A percentile compares a stretch with the other conserved stretches of the same genome.
Evolutionary conservation across 306 rosid genomes (phyloP).

Genomic region (Arachis hypogaea): DNA sequence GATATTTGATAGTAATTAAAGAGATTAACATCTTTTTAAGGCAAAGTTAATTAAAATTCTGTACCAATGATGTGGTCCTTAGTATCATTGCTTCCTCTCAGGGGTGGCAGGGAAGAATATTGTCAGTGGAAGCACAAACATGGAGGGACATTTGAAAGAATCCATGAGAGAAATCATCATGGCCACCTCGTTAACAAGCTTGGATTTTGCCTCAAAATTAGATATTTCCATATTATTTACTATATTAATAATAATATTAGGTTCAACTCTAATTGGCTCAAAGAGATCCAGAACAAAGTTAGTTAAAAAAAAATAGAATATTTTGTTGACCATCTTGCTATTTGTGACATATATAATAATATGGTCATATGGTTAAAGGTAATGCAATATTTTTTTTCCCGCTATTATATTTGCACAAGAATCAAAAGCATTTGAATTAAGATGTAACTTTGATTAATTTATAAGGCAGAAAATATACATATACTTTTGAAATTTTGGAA

Average conservation of each 20-base stretch:
- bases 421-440: neutral
- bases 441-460: neutral
- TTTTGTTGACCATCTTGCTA: conserved; percentile 38
- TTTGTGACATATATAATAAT: neutral
- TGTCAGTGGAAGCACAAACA: conserved; percentile 49
- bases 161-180: conserved; percentile 41
- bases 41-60: conserved; percentile 45
- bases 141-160: conserved; percentile 40
- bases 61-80: conserved; percentile 55
- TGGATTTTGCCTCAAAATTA: conserved; percentile 46
- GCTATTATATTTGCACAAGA: conserved; percentile 2
- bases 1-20: neutral
- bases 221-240: conserved; percentile 26
- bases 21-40: conserved; percentile 31
- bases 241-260: conserved; percentile 20
- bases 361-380: conserved; percentile 30
- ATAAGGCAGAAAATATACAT: conserved; percentile 36
- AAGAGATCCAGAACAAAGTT: conserved; percentile 24
- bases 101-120: conserved; percentile 45
- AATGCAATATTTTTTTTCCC: neutral
- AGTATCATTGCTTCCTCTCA: conserved; percentile 46
- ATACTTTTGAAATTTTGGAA: conserved; percentile 41
- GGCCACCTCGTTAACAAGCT: conserved; percentile 45
- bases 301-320: neutral
- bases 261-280: conserved; percentile 30